Evolutionary conservation across 495 filamentous ascomycete species (phyloP), one percentile per base, ranked within the genome.

Genomic region (Durotheca rogersii): DNA sequence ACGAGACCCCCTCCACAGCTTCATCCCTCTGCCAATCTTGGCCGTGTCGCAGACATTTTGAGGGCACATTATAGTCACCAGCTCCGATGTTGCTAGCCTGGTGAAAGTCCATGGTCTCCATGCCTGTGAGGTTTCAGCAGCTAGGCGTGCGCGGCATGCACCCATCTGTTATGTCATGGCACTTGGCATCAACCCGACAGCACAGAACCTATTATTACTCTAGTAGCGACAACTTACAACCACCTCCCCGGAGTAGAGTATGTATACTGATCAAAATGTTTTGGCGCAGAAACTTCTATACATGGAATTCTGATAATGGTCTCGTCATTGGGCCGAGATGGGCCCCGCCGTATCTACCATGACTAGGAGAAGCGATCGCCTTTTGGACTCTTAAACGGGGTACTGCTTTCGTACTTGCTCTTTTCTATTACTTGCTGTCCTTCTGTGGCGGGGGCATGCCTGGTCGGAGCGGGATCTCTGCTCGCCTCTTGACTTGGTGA

Each of bases 391-490:
- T 77, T 68, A 69, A 79, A 96, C 47, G 89, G 87, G 25, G 47
- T 64, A 78, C 76, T 51, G 73, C 74, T 46, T 69, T 97, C 89
- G 70, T 95, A 97, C 72, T 95, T 95, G 66, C 89, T 87, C 72
- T 90, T 91, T 67, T 90, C 87, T 27, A 80, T 51, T 25, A 90
- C 75, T 51, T 79, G 75, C 52, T 90, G 76, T 37, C 69, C 72
- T 61, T 89, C 88, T 23, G 81, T 88, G 53, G 86, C 75, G 2
- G 89, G 86, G 37, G 85, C 84, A 69, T 94, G 91, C 45, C 87
- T 74, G 16, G 90, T 93, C 3, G 93, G 84, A 15, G 91, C 91
- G 20, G 91, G 92, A 74, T 96, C 92, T 34, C 74, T 73, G 49
- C 79, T 85, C 11, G 83, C 82, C 69, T 95, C 90, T 46, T 79